Evolutionary conservation across 768 basidiomycete genomes (phyloP).

Genomic region (Tricholoma sp.): DNA sequence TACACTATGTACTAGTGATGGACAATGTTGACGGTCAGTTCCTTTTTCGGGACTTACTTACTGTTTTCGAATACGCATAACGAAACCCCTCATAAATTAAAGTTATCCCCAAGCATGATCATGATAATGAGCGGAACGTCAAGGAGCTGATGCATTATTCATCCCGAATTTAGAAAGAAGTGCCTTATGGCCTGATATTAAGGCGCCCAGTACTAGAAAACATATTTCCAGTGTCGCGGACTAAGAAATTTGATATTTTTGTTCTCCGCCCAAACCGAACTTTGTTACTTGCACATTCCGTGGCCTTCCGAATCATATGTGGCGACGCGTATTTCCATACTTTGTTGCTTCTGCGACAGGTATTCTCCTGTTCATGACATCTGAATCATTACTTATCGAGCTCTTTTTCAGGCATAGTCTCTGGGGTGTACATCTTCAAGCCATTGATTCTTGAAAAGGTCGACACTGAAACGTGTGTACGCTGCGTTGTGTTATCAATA

Average conservation of each 20-base stretch:
- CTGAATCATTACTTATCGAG: background rate
- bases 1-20: background rate
- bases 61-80: background rate
- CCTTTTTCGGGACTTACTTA: background rate
- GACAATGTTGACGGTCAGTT: background rate
- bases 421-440: slow-evolving; percentile 65
- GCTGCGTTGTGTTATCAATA: background rate
- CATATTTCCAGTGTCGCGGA: background rate
- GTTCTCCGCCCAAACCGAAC: background rate
- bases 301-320: no score
- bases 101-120: background rate
- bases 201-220: no score
- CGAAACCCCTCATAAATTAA: background rate
- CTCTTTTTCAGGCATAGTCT: slow-evolving; percentile 42
- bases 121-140: background rate
- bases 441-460: slow-evolving; percentile 33
- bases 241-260: background rate
- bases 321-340: slow-evolving; percentile 42
- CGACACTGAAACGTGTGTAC: slow-evolving; percentile 9
- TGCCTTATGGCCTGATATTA: background rate
- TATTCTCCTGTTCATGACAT: slow-evolving; percentile 18
- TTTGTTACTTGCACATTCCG: no score
- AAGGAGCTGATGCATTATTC: background rate
- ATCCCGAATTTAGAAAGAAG: background rate
- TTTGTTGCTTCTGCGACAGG: slow-evolving; percentile 56